Conservation (phyloP, 139 green algal species). For the Diplosphaera chodatii region DNA sequence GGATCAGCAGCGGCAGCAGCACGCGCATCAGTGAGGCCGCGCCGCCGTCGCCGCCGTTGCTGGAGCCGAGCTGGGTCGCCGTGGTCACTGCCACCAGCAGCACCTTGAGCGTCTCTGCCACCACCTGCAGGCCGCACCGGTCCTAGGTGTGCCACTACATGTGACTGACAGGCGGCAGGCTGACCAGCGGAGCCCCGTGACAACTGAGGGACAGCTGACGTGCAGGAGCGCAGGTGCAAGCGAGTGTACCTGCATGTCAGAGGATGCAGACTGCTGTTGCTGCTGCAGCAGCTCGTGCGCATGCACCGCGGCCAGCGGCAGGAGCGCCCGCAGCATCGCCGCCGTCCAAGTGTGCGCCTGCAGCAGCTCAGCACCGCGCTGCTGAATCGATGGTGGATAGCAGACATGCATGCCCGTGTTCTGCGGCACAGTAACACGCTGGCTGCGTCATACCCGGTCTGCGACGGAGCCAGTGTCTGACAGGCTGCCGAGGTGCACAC, state of each 20-base stretch:
- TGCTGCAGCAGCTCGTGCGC: slow-evolving; percentile 11
- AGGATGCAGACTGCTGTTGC: background rate
- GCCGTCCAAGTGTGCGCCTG: background rate
- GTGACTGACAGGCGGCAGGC: too few species aligned
- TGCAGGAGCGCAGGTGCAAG: slow-evolving; percentile 1
- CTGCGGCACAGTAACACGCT: background rate
- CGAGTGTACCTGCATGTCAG: slow-evolving; percentile 10
- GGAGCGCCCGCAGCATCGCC: background rate
- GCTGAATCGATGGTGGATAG: too few species aligned
- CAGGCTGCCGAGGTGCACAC: background rate
- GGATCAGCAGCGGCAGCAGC: slow-evolving; percentile 43
- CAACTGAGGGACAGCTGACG: background rate
- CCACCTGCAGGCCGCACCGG: slow-evolving; percentile 20
- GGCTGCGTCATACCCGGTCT: too few species aligned
- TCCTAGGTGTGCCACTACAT: too few species aligned
- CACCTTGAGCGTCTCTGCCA: slow-evolving; percentile 42
- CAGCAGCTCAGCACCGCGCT: background rate
- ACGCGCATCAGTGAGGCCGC: slow-evolving; percentile 23
- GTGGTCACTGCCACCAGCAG: slow-evolving; percentile 30
- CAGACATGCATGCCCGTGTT: too few species aligned
- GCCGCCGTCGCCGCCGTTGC: background rate
- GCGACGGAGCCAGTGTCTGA: too few species aligned
- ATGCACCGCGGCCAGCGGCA: background rate
- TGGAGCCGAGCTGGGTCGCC: background rate
- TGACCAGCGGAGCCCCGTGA: too few species aligned